Conservation (phyloP, 371 early-diverging fungal genomes). For the Batrachochytrium dendrobatidis region DNA sequence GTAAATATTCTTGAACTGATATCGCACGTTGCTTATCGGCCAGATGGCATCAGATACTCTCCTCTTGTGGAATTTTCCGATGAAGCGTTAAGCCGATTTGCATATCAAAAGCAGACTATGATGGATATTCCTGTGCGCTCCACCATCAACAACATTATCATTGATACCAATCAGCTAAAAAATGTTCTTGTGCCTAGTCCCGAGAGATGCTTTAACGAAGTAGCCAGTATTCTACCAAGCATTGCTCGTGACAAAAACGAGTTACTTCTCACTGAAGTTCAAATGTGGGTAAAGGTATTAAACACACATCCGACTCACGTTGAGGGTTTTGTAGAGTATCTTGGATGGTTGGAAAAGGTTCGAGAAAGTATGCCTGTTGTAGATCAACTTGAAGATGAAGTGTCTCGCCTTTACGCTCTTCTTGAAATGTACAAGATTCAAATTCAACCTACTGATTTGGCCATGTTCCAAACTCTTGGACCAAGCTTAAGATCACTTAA, state of each 20-base stretch:
- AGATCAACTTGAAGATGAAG: conserved; percentile 38
- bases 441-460: conserved; percentile 49
- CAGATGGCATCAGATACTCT: conserved; percentile 29
- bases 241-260: conserved; percentile 49
- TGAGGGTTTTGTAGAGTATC: conserved; percentile 51
- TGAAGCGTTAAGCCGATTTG: conserved; percentile 27
- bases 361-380: conserved; percentile 31
- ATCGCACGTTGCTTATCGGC: conserved; percentile 17
- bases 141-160: conserved; percentile 37
- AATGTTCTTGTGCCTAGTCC: conserved; percentile 45
- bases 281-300: conserved; percentile 43
- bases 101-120: conserved; percentile 37
- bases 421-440: conserved; percentile 41
- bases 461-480: conserved; percentile 46
- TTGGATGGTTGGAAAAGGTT: conserved; percentile 51
- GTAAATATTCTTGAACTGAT: conserved; percentile 25
- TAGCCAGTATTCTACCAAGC: conserved; percentile 43
- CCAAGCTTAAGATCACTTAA: conserved; percentile 46
- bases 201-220: conserved; percentile 45
- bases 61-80: conserved; percentile 45
- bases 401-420: conserved; percentile 32
- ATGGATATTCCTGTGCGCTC: conserved; percentile 26
- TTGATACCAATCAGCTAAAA: conserved; percentile 42
- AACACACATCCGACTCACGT: conserved; percentile 42
- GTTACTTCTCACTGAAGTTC: conserved; percentile 41